Evolutionary conservation across 2,329 filamentous ascomycete genomes (phyloP), one percentile per base, ranked within the genome.

Genomic region (Aspergillus aculeatinus): DNA sequence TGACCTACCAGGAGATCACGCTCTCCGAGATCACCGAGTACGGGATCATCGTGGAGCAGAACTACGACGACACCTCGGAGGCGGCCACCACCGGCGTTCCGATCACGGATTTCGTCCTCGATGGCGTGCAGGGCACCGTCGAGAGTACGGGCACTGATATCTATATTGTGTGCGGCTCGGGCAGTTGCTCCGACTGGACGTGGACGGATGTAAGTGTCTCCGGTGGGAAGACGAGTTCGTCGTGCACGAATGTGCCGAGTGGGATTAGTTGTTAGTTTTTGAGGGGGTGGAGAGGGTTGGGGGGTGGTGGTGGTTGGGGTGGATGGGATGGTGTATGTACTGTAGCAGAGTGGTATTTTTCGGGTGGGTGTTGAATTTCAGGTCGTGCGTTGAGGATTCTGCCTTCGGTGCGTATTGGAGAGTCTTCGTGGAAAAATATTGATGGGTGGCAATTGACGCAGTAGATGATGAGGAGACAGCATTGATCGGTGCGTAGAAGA

Each of bases 21-120:
- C 75, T 86, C 1, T 77, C 74, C 44, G 71, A 73, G 48, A 85
- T 60, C 49, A 39, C 48, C 42, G 27, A 55, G 6, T 55, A 86
- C 68, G 84, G 81, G 48, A 81, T 87, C 60, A 76, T 86, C 53
- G 80, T 87, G 59, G 76, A 86, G 70, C 85, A 87, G 74, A 82
- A 86, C 69, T 86, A 85, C 66, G 72, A 80, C 67, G 80, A 80
- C 63, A 79, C 76, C 2, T 77, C 73, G 16, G 76, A 75, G 19
- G 70, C 58, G 6, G 72, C 76, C 5, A 73, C 76, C 42, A 72
- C 60, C 31, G 77, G 77, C 12, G 70, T 80, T 33, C 75, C 76
- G 47, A 79, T 80, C 69, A 72, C 70, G 2, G 75, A 72, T 31
- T 60, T 81, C 23, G 77, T 70, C 2, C 59, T 80, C 29, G 56